Base-by-base conservation (phyloP, 2,329 filamentous ascomycete genomes). In the Aspergillus luchuensis region DNA sequence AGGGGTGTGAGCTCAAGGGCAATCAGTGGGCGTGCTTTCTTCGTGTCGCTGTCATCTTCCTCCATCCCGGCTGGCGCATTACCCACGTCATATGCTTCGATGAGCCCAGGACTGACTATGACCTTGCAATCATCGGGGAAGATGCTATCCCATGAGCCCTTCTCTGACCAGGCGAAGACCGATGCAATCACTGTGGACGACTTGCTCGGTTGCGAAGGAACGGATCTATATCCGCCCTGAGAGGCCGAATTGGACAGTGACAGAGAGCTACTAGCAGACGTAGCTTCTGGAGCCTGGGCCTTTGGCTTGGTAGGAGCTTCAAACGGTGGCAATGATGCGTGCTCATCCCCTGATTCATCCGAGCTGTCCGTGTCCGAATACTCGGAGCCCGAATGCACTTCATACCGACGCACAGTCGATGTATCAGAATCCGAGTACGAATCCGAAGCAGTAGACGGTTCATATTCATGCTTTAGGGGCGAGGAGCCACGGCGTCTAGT, bases 391-490 rank as follows among this genome's bases (percentile, higher is more conserved):
- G 82, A 78, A 43, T 73, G 72, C 66, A 69, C 73, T 50, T 80
- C 79, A 38, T 83, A 80, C 28, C 80, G 82, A 33, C 83, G 81
- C n/a, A 85, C 83, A 23, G 82, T 83, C 5, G 84, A 87, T 36
- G 79, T 79, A 39, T 84, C 78, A 49, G 84, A 87, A 57, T 86
- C 72, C 1, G 81, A 83, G 8, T 83, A 83, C 6, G 86, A 86
- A 45, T 86, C 85, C 0, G 87, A 88, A 49, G 85, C 86, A 6
- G 86, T 87, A 15, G 95, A 98, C 13, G 94, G 94, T 64, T 93
- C 89, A 70, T 97, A 99, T 78, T 99, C 94, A 72, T 98, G 94
- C 79, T 99, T 99, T 53, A 99, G 81, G 0, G 95, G 95, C 1
- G 95, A 99, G 0, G 95, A 98, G 1, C 88, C 90, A 17, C 92